Evolutionary conservation across 2,329 filamentous ascomycete genomes (phyloP).

Genomic region (Pleomassaria siparia): DNA sequence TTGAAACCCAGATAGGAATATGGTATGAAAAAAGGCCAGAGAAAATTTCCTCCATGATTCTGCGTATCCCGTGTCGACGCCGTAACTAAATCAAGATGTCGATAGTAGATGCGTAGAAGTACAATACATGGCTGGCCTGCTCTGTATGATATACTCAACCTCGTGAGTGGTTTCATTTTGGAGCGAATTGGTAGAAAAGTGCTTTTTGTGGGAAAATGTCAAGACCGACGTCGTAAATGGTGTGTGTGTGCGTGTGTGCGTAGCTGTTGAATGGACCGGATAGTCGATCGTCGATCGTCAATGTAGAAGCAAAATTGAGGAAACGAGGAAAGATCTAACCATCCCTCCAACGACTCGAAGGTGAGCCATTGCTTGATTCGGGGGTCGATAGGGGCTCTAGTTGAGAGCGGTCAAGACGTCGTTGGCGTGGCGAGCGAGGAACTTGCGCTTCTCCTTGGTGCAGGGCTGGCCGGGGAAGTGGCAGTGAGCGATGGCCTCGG

Average conservation of each 20-base stretch:
- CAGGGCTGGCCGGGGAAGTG: slow-evolving; percentile 28
- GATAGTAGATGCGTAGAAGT: not conserved
- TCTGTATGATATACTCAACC: not conserved
- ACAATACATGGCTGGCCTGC: not conserved
- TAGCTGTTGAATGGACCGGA: not conserved
- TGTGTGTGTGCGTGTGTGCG: not conserved
- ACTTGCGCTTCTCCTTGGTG: slow-evolving; percentile 28
- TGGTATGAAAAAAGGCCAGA: slow-evolving; percentile 1
- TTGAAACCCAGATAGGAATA: not conserved
- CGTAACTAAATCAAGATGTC: not conserved
- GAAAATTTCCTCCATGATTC: not conserved
- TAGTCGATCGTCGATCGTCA: not conserved
- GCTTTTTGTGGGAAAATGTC: not conserved
- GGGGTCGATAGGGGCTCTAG: not conserved
- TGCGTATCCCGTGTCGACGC: not conserved
- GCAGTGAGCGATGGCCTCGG: slow-evolving; percentile 30
- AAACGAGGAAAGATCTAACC: not conserved
- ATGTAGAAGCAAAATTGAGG: not conserved
- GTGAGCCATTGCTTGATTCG: not conserved
- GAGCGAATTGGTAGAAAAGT: not conserved
- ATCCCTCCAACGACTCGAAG: not conserved
- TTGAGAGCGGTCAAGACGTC: not conserved
- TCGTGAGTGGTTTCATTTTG: not conserved
- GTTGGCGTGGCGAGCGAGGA: not conserved
- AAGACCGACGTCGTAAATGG: not conserved